These are phyloP conservation scores for Mycena polygramma DNA, from an alignment of 768 basidiomycete species.

Conservation along the genomic window DNA sequence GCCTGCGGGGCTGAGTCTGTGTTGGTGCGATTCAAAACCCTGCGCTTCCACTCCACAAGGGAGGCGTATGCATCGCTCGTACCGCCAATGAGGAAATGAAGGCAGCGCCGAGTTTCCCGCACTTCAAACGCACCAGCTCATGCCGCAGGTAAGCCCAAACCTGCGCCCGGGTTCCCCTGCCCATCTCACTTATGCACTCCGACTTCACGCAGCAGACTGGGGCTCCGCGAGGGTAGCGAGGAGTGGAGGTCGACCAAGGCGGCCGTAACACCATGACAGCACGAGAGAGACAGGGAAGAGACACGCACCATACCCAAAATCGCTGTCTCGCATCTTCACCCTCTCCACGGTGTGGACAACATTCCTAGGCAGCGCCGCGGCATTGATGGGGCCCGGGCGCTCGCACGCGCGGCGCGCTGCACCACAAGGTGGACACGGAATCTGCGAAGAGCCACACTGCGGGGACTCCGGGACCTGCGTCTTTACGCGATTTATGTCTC, in stretches of 20 bases:
- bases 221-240: slow-evolving; percentile 54
- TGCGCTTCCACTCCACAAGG: too few species aligned
- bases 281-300: background rate
- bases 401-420: slow-evolving; percentile 56
- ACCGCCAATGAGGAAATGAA: too few species aligned
- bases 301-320: slow-evolving; percentile 64
- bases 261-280: too few species aligned
- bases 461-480: slow-evolving; percentile 53
- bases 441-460: slow-evolving; percentile 63
- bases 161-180: too few species aligned
- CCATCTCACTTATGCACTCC: too few species aligned
- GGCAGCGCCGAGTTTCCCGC: too few species aligned
- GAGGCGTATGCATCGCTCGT: too few species aligned
- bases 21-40: too few species aligned
- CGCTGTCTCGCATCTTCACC: slow-evolving; percentile 55
- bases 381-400: slow-evolving; percentile 57
- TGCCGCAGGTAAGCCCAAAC: too few species aligned
- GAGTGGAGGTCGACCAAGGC: slow-evolving; percentile 58
- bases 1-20: too few species aligned
- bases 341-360: slow-evolving; percentile 53
- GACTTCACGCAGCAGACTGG: too few species aligned
- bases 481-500: slow-evolving; percentile 49
- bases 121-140: too few species aligned
- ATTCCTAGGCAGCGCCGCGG: slow-evolving; percentile 49
- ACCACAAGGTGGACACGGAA: slow-evolving; percentile 62